Evolutionary conservation across 306 rosid genomes (phyloP), one percentile per base, ranked within the genome.

Genomic region (Dryas octopetala): DNA sequence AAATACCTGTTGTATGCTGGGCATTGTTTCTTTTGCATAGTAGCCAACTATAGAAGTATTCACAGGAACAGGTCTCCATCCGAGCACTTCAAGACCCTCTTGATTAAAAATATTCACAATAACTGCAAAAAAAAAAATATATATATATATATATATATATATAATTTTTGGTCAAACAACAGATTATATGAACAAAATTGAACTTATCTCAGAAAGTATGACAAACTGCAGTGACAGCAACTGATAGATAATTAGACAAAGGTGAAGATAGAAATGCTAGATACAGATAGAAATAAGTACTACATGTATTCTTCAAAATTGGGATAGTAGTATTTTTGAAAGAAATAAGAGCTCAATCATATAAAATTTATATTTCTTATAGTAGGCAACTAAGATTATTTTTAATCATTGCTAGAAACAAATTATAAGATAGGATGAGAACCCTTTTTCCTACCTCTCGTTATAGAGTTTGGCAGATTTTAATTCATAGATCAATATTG

Each of bases 11-110:
- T 95, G 96, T 84, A 91, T 90, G 86, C 80, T 87, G 70, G 98
- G 98, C 90, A 95, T 88, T 77, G 98, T 85, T 84, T 91, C 89
- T 84, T 91, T 95, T n/a, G 98, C 98, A 87, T 91, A 80, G 78
- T 49, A 76, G 80, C 98, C 98, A 63, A 95, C 98, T 63, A 95
- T 78, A 79, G 97, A 85, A 84, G 81, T 66, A 87, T 95, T 89
- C 82, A 95, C 93, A 57, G 98, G 98, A 74, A 95, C 98, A 74
- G 97, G 88, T 86, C 98, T 91, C 98, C 98, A 95, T 65, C 97
- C 97, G 70, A 95, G 90, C 84, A 95, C 93, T 89, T 91, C 97
- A 70, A 95, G 96, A 85, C 98, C 98, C 88, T 95, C 98, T 95
- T 90, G 93, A 80, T 66, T 85, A 77, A 95, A 95, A 60, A 61